Conservation (phyloP, 495 filamentous ascomycete species). For the Aspergillus carlsbadensis region DNA sequence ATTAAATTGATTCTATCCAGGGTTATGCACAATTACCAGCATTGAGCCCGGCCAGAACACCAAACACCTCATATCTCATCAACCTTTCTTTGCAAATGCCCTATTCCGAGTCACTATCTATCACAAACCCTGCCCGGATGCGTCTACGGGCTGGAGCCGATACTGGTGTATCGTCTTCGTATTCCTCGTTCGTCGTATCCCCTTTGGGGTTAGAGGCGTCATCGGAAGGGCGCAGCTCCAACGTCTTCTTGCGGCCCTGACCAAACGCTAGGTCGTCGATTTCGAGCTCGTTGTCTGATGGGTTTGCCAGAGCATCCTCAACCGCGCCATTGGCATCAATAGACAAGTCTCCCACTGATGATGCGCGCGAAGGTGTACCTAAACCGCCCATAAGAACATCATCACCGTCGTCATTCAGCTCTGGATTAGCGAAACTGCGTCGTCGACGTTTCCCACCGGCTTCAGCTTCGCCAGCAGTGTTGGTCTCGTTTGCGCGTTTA, state of each 20-base stretch:
- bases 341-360: slow-evolving; percentile 11
- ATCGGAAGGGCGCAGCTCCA: slow-evolving; percentile 9
- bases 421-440: slow-evolving; percentile 19
- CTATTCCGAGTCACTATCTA: slow-evolving; percentile 54
- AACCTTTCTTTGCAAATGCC: slow-evolving; percentile 8
- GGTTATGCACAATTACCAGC: neutral
- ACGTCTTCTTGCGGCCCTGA: slow-evolving; percentile 24
- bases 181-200: slow-evolving; percentile 14
- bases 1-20: too few species aligned
- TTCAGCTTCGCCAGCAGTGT: slow-evolving; percentile 16
- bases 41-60: neutral
- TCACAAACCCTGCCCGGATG: slow-evolving; percentile 45
- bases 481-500: slow-evolving; percentile 35
- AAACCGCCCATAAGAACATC: slow-evolving; percentile 38
- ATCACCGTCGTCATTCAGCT: slow-evolving; percentile 26
- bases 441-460: slow-evolving; percentile 36
- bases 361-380: slow-evolving; percentile 20
- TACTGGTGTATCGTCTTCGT: slow-evolving; percentile 38
- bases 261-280: slow-evolving; percentile 41
- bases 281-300: slow-evolving; percentile 35
- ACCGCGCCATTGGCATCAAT: slow-evolving; percentile 23
- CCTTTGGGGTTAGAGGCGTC: slow-evolving; percentile 4
- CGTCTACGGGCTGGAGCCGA: slow-evolving; percentile 33
- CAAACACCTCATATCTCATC: slow-evolving; percentile 36
- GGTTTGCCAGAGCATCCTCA: slow-evolving; percentile 30